A percentile compares a stretch with the other conserved stretches of the same genome.
phyloP scores from a whole-genome alignment of 2,329 filamentous ascomycete genomes.

The Setomelanomma holmii region DNA sequence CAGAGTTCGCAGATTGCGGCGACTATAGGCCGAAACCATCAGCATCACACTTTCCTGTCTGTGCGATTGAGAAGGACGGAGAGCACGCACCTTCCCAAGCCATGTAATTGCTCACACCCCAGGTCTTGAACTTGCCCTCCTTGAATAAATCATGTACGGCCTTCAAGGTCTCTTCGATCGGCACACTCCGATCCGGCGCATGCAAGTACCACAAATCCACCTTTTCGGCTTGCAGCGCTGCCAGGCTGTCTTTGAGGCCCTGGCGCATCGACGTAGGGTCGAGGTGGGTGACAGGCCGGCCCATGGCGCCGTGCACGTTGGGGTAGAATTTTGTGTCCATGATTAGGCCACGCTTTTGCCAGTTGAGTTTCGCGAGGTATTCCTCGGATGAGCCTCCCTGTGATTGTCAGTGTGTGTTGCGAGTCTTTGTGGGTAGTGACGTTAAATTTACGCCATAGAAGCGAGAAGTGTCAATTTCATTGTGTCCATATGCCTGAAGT shows the following conservation, averaged over 20 bases:
- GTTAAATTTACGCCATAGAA: slow-evolving; percentile 38
- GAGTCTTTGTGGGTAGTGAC: background rate
- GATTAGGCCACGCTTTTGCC: slow-evolving; percentile 48
- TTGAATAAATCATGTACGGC: slow-evolving; percentile 56
- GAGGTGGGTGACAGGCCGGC: slow-evolving; percentile 30
- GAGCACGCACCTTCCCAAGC: slow-evolving; percentile 34
- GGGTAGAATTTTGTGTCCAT: slow-evolving; percentile 56
- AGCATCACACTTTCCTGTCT: too few species aligned
- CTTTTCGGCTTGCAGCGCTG: slow-evolving; percentile 44
- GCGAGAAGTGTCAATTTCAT: slow-evolving; percentile 49
- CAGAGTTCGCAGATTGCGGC: slow-evolving; percentile 57
- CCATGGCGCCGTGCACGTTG: slow-evolving; percentile 35
- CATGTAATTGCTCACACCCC: slow-evolving; percentile 57
- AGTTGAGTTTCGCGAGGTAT: slow-evolving; percentile 52
- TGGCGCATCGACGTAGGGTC: slow-evolving; percentile 42
- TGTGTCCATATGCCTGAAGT: slow-evolving; percentile 40
- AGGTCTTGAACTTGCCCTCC: slow-evolving; percentile 54
- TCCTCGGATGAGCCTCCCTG: slow-evolving; percentile 46
- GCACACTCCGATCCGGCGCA: slow-evolving; percentile 52
- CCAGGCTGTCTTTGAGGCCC: slow-evolving; percentile 46
- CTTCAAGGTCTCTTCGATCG: slow-evolving; percentile 55
- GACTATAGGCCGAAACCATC: slow-evolving; percentile 43
- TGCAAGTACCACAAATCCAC: slow-evolving; percentile 58
- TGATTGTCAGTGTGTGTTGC: background rate
- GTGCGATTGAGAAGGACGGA: too few species aligned